Percentiles rank a stretch among this genome's conserved stretches.
phyloP scores from a whole-genome alignment of 2,329 filamentous ascomycete species.

The Fusarium subtropicale region DNA sequence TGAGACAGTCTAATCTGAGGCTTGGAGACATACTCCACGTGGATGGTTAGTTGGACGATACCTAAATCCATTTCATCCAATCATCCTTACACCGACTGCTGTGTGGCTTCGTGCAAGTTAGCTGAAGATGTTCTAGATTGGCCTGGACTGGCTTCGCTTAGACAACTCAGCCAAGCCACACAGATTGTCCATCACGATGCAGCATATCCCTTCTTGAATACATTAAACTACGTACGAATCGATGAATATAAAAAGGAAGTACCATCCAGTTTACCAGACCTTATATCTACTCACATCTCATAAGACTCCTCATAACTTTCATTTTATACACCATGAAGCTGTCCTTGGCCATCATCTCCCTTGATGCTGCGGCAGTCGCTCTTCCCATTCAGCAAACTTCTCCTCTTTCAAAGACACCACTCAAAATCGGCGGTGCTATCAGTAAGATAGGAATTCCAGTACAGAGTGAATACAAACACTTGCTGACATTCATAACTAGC shows the following conservation, averaged over 20 bases:
- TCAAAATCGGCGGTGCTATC: no score
- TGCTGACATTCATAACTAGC: neutral
- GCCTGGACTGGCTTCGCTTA: neutral
- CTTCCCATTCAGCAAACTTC: neutral
- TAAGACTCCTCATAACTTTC: neutral
- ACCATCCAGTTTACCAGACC: neutral
- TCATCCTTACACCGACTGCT: neutral
- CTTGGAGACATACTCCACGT: neutral
- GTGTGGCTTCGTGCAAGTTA: neutral
- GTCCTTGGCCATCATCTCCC: neutral
- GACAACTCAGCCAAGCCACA: neutral
- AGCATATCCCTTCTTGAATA: accelerated
- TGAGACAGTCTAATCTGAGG: neutral
- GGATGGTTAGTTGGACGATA: accelerated
- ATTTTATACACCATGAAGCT: neutral
- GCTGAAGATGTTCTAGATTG: neutral
- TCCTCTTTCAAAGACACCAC: no score
- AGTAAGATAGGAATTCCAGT: no score
- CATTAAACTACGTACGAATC: neutral
- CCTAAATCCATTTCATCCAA: neutral
- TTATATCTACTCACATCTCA: neutral
- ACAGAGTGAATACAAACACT: neutral
- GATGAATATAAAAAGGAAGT: neutral
- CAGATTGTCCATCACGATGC: neutral
- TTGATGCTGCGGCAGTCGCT: neutral